These are phyloP conservation scores for Trichoderma sp. DNA, from an alignment of 2,329 filamentous ascomycete species.

Conservation along the genomic window DNA sequence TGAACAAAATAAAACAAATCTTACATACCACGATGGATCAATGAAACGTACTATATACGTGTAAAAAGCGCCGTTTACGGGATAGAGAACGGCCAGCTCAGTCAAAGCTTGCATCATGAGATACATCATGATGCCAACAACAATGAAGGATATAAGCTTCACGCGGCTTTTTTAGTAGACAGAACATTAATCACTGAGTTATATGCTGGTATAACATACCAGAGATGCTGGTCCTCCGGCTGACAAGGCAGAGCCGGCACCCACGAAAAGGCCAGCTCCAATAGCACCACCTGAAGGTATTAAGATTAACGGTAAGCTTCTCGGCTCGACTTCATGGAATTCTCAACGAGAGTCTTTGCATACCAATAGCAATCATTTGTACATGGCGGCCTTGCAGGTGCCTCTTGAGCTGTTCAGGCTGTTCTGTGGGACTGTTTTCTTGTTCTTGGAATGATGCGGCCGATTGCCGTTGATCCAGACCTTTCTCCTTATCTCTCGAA, in stretches of 20 bases:
- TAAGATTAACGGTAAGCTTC: neutral
- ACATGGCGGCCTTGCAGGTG: neutral
- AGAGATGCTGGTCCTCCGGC: neutral
- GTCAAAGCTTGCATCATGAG: neutral
- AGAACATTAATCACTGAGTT: no score
- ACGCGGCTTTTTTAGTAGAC: no score
- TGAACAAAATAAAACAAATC: neutral
- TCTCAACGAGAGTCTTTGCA: neutral
- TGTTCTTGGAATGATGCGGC: neutral
- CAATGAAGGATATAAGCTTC: no score
- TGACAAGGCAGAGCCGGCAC: neutral
- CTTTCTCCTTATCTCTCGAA: neutral
- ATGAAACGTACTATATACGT: neutral
- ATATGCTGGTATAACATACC: no score
- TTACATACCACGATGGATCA: neutral
- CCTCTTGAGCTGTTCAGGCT: neutral
- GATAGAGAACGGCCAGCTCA: neutral
- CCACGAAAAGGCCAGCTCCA: neutral
- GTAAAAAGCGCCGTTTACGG: neutral
- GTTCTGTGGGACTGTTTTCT: neutral
- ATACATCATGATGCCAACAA: no score
- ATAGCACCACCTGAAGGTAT: neutral
- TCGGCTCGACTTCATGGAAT: no score
- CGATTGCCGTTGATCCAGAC: neutral
- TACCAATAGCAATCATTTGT: neutral